Conservation (phyloP, 2,329 filamentous ascomycete species). For the Pseudomassariella vexata region DNA sequence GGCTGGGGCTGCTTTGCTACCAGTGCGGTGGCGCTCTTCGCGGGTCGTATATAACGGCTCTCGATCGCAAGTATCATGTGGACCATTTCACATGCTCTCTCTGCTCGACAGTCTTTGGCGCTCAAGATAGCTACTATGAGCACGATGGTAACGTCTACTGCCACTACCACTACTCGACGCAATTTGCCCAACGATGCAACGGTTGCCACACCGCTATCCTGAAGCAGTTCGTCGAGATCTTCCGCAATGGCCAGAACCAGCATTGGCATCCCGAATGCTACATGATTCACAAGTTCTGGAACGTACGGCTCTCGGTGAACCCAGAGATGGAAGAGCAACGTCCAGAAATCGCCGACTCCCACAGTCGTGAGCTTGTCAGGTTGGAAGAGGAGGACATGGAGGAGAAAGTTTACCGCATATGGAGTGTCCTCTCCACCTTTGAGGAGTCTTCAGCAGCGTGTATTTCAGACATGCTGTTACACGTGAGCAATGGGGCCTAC, state of each 20-base stretch:
- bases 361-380: slow-evolving; percentile 70
- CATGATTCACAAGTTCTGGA: slow-evolving; percentile 99
- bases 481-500: slow-evolving; percentile 96
- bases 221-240: slow-evolving; percentile 99
- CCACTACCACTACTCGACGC: slow-evolving; percentile 97
- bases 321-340: slow-evolving; percentile 42
- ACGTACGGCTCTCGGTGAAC: slow-evolving; percentile 73
- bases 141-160: slow-evolving; percentile 96
- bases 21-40: slow-evolving; percentile 88
- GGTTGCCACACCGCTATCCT: slow-evolving; percentile 95
- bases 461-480: slow-evolving; percentile 97
- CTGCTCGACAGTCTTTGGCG: slow-evolving; percentile 95
- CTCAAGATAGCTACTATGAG: slow-evolving; percentile 98
- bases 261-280: slow-evolving; percentile 99
- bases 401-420: slow-evolving; percentile 95
- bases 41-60: slow-evolving; percentile 94
- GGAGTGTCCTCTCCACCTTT: slow-evolving; percentile 94
- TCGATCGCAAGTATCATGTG: slow-evolving; percentile 98
- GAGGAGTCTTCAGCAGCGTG: slow-evolving; percentile 97
- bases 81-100: slow-evolving; percentile 98
- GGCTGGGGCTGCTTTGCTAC: slow-evolving; percentile 84
- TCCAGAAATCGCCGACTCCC: slow-evolving; percentile 43
- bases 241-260: slow-evolving; percentile 94
- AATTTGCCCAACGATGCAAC: slow-evolving; percentile 92
- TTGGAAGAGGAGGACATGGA: slow-evolving; percentile 91